Evolutionary conservation across 768 basidiomycete genomes (phyloP).

Genomic region (Lyophyllum semitale): DNA sequence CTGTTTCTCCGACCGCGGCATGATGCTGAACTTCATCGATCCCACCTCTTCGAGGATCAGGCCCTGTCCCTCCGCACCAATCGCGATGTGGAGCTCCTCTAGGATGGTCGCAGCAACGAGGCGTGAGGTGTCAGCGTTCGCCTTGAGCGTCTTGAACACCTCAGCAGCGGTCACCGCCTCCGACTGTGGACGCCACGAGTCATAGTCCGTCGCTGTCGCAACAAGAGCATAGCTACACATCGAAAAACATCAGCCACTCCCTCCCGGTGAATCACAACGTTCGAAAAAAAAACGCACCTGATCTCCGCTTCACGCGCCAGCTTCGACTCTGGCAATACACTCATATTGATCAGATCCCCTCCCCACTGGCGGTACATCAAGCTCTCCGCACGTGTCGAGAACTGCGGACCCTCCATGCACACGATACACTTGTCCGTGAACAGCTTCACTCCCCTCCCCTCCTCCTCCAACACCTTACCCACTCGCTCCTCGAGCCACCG

Average conservation of each 20-base stretch:
- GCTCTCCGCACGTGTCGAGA: constrained; percentile 97
- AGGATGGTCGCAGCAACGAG: constrained; percentile 71
- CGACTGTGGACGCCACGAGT: constrained; percentile 85
- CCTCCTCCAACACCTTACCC: constrained; percentile 56
- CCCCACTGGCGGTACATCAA: constrained; percentile 93
- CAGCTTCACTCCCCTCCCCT: constrained; percentile 63
- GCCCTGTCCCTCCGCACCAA: constrained; percentile 34
- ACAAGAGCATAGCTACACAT: constrained; percentile 82
- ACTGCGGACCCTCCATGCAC: constrained; percentile 97
- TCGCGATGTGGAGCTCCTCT: constrained; percentile 59
- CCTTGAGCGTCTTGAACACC: constrained; percentile 84
- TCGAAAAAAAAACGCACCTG: constrained; percentile 50
- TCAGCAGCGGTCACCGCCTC: constrained; percentile 88
- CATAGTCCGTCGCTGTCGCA: constrained; percentile 92
- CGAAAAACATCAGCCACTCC: neutral
- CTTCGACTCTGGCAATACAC: constrained; percentile 95
- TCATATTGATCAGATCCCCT: constrained; percentile 96
- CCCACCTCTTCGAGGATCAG: constrained; percentile 73
- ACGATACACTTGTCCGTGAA: constrained; percentile 86
- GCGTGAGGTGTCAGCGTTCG: constrained; percentile 86
- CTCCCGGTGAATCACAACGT: neutral
- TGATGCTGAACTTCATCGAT: constrained; percentile 84
- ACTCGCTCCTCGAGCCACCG: constrained; percentile 70
- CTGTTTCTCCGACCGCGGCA: constrained; percentile 63
- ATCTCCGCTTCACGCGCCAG: constrained; percentile 94